Percentiles rank a stretch among this genome's conserved stretches.
These are phyloP conservation scores for Lachancea nothofagi DNA, from an alignment of 805 yeast genomes.

Conservation along the genomic window DNA sequence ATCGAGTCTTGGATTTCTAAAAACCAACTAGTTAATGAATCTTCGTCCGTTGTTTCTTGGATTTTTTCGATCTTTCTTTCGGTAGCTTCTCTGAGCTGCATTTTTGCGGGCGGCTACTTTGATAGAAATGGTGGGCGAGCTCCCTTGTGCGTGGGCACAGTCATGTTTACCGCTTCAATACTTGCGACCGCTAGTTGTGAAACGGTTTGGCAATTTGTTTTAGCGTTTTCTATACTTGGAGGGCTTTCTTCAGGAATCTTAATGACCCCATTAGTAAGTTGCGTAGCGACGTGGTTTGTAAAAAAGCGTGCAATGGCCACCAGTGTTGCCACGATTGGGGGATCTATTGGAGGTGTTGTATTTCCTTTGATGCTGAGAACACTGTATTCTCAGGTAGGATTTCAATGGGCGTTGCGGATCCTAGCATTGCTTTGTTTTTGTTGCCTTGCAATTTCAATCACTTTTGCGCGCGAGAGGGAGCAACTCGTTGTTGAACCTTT, in stretches of 20 bases:
- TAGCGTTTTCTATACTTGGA: constrained; percentile 50
- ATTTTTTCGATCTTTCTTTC: constrained; percentile 58
- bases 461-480: constrained; percentile 39
- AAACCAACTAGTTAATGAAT: constrained; percentile 46
- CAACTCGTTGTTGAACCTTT: constrained; percentile 32
- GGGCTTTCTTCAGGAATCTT: constrained; percentile 59
- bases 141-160: constrained; percentile 43
- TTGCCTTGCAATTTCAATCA: constrained; percentile 34
- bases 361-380: constrained; percentile 51
- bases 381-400: constrained; percentile 47
- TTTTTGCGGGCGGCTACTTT: constrained; percentile 54
- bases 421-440: constrained; percentile 43
- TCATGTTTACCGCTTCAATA: constrained; percentile 46
- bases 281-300: constrained; percentile 61
- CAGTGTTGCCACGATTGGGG: constrained; percentile 48
- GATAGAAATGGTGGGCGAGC: constrained; percentile 53
- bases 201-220: constrained; percentile 52
- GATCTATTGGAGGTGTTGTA: constrained; percentile 51
- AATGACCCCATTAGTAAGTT: constrained; percentile 56
- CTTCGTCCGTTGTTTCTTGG: constrained; percentile 55
- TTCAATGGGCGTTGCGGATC: constrained; percentile 54
- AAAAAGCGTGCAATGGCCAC: constrained; percentile 52
- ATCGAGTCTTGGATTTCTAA: constrained; percentile 53
- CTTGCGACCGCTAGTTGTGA: constrained; percentile 52
- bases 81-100: constrained; percentile 45